Evolutionary conservation across 164 flowering plant genomes (phyloP), one percentile per base, ranked within the genome.

Genomic region (Piper longum): DNA sequence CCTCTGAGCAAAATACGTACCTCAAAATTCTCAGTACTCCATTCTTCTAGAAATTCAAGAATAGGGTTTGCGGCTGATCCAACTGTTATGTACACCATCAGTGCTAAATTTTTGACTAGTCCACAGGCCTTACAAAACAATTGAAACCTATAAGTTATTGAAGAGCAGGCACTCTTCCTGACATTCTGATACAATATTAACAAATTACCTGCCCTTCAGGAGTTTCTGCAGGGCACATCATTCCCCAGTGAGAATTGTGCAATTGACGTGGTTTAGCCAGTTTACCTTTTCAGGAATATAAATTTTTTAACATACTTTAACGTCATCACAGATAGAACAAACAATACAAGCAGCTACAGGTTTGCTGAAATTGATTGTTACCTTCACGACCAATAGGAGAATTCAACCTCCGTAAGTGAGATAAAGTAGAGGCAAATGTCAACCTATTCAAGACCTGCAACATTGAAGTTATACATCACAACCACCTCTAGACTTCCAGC

Each of bases 161-260:
- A 48, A 48, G 3, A 48, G 14, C 8, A 48, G 14, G 52, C 14
- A 12, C 3, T 48, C 12, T 16, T 4, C 17, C 19, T 48, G 9
- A 48, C 12, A 9, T 44, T 9, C 48, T 4, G 6, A 16, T 42
- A 59, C 44, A 65, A 19, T 39, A 57, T 4, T 4, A 39, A 16
- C 4, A n/a, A 51, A 58, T 69, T 62, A 88, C 98, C 71, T 91
- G 99, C 72, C 99, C 99, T 80, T 95, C 99, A 56, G 99, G 99
- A 4, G 99, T 95, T 81, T 95, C 99, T 59, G 99, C 97, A 56
- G 99, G 99, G 71, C 99, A 95, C 98, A 95, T 91, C 95, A 95
- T 91, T 57, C 99, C 99, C 99, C 99, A 95, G 60, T 91, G 98
- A 18, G 99, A 95, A 74, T 91, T 91, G 70, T 95, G 99, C 79